Percentiles rank a stretch among this genome's conserved stretches.
phyloP scores from a whole-genome alignment of 1,284 basidiomycete genomes.

The Xerocomus nothofagi region DNA sequence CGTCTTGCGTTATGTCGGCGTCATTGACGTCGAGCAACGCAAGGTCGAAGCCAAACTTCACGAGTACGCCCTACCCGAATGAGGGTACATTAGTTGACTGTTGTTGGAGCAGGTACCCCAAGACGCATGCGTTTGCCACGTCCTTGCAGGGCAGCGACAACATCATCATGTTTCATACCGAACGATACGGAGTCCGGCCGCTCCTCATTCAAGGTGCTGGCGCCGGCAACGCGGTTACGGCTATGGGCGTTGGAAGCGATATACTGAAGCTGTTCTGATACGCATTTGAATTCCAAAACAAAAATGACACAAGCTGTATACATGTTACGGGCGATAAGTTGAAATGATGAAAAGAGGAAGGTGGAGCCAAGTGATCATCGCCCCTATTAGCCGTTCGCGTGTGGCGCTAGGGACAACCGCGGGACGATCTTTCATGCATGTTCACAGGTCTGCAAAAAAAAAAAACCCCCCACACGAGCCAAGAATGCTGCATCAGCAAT shows the following conservation, averaged over 20 bases:
- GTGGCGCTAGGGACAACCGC: not conserved
- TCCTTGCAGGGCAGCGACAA: slow-evolving; percentile 96
- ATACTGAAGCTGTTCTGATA: slow-evolving; percentile 57
- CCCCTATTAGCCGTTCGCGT: slow-evolving; percentile 6
- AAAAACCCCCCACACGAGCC: slow-evolving; percentile 4
- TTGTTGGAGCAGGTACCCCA: slow-evolving; percentile 66
- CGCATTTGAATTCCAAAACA: not conserved
- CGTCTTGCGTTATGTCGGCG: slow-evolving; percentile 92
- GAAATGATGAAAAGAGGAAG: slow-evolving; percentile 6
- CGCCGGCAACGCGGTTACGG: slow-evolving; percentile 95
- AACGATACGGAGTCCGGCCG: slow-evolving; percentile 81
- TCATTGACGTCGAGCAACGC: slow-evolving; percentile 71
- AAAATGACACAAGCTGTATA: slow-evolving; percentile 12
- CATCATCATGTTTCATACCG: slow-evolving; percentile 96
- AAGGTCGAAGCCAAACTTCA: slow-evolving; percentile 77
- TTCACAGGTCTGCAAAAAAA: not conserved
- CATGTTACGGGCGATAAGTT: not conserved
- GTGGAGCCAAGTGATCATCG: not conserved
- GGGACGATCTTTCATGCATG: not conserved
- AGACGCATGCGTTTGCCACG: slow-evolving; percentile 91
- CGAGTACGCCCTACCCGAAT: slow-evolving; percentile 52
- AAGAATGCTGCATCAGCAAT: slow-evolving; percentile 1
- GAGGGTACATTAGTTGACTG: slow-evolving; percentile 1
- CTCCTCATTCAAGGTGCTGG: slow-evolving; percentile 95
- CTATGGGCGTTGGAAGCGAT: slow-evolving; percentile 94